These are phyloP conservation scores for Boletus rubescentipes DNA, from an alignment of 768 basidiomycete species.

Conservation along the genomic window DNA sequence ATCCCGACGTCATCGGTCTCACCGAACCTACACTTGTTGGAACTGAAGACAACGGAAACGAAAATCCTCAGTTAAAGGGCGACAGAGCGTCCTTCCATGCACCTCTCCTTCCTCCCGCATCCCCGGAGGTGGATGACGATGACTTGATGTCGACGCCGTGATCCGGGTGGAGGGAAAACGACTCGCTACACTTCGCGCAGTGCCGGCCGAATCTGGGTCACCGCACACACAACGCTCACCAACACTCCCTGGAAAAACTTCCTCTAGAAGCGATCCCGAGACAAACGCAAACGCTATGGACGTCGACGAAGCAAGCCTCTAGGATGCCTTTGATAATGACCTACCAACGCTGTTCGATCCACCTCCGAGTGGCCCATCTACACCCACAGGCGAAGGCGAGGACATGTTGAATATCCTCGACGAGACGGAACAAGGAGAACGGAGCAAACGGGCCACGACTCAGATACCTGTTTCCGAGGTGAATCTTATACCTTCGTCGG, in stretches of 20 bases:
- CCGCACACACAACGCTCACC: background rate
- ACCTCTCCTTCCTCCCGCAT: slow-evolving; percentile 38
- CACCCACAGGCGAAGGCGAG: slow-evolving; percentile 44
- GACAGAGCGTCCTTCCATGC: slow-evolving; percentile 39
- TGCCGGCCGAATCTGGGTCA: slow-evolving; percentile 5
- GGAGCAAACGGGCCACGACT: background rate
- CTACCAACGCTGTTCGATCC: background rate
- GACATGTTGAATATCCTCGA: slow-evolving; percentile 73
- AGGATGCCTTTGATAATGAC: slow-evolving; percentile 30
- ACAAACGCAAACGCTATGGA: slow-evolving; percentile 19
- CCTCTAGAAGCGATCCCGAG: slow-evolving; percentile 7
- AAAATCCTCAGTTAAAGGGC: slow-evolving; percentile 7
- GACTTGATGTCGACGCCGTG: slow-evolving; percentile 51
- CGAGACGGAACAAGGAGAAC: slow-evolving; percentile 45
- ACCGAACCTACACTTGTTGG: slow-evolving; percentile 28
- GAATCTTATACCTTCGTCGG: slow-evolving; percentile 14
- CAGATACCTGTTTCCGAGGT: slow-evolving; percentile 28
- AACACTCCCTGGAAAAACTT: slow-evolving; percentile 5
- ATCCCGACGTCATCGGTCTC: slow-evolving; percentile 30
- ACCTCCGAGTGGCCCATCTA: slow-evolving; percentile 2
- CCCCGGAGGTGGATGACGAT: slow-evolving; percentile 43
- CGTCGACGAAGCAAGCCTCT: slow-evolving; percentile 41
- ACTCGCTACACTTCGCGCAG: slow-evolving; percentile 22
- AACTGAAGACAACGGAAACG: slow-evolving; percentile 23
- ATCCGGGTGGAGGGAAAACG: slow-evolving; percentile 46